phyloP scores from a whole-genome alignment of 306 rosid species.

The Mimosa bimucronata region DNA sequence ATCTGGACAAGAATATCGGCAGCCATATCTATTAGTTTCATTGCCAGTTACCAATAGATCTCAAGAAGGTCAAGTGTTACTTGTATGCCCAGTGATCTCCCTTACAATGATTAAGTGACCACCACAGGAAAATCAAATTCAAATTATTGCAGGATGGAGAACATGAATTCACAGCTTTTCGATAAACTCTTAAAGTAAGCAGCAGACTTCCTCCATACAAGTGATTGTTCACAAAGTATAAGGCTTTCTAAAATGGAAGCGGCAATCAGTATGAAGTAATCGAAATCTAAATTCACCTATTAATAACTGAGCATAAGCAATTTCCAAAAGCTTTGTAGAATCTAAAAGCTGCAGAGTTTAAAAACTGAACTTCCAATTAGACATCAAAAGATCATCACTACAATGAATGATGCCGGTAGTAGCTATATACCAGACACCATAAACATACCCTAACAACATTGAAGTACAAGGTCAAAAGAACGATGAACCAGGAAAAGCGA shows the following conservation, averaged over 20 bases:
- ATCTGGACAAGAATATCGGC: slow-evolving; percentile 13
- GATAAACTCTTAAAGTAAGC: slow-evolving; percentile 2
- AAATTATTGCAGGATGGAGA: neutral
- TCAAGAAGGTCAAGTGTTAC: slow-evolving; percentile 3
- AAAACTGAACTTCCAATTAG: slow-evolving; percentile 9
- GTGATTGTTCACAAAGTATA: neutral
- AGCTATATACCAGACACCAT: slow-evolving; percentile 27
- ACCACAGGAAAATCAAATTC: neutral
- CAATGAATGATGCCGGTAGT: slow-evolving; percentile 17
- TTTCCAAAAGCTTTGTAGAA: slow-evolving; percentile 26
- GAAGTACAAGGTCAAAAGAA: slow-evolving; percentile 30
- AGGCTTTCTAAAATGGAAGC: slow-evolving; percentile 6
- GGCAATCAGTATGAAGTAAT: slow-evolving; percentile 10
- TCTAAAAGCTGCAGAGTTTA: neutral
- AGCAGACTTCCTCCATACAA: slow-evolving; percentile 7
- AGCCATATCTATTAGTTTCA: neutral
- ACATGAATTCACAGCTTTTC: slow-evolving; percentile 2
- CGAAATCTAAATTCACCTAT: slow-evolving; percentile 15
- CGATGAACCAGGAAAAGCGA: slow-evolving; percentile 33
- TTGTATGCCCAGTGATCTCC: slow-evolving; percentile 9
- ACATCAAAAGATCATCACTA: slow-evolving; percentile 24
- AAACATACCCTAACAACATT: slow-evolving; percentile 21
- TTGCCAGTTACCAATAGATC: neutral
- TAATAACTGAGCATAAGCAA: slow-evolving; percentile 1
- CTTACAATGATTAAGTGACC: neutral